Evolutionary conservation across 2,329 filamentous ascomycete species (phyloP).

Genomic region (Dothistroma pini): DNA sequence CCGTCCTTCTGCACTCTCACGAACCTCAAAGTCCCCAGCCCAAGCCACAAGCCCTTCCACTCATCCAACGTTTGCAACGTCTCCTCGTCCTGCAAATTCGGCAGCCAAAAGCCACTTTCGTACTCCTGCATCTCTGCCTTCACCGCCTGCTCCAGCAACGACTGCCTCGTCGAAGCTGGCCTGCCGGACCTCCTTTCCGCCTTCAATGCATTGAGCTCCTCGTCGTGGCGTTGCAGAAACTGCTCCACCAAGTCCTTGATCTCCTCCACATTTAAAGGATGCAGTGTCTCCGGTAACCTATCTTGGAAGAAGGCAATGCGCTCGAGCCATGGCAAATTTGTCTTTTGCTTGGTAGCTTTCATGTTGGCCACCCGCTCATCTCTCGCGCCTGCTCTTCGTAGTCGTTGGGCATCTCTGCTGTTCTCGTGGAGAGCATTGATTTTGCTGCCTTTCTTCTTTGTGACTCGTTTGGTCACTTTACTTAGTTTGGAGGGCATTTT

Average conservation of each 20-base stretch:
- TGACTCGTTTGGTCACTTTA: constrained; percentile 85
- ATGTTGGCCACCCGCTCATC: constrained; percentile 79
- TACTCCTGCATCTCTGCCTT: constrained; percentile 73
- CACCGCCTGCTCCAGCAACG: constrained; percentile 69
- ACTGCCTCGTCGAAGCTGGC: constrained; percentile 72
- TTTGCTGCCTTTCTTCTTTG: constrained; percentile 82
- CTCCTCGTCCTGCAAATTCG: constrained; percentile 67
- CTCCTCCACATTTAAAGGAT: constrained; percentile 52
- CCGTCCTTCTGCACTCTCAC: constrained; percentile 67
- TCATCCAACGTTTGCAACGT: constrained; percentile 62
- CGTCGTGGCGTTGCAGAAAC: constrained; percentile 61
- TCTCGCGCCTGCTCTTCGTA: constrained; percentile 73
- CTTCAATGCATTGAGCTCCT: constrained; percentile 64
- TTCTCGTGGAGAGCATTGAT: constrained; percentile 78
- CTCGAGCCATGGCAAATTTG: constrained; percentile 62
- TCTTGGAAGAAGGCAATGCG: constrained; percentile 67
- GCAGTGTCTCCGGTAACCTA: constrained; percentile 31
- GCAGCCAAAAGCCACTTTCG: constrained; percentile 79
- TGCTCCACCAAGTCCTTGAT: constrained; percentile 52
- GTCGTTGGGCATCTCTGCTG: constrained; percentile 77
- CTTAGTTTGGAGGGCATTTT: constrained; percentile 69
- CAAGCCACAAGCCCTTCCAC: constrained; percentile 84
- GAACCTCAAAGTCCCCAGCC: constrained; percentile 72
- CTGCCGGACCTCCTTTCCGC: constrained; percentile 72
- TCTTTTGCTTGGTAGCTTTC: constrained; percentile 64